phyloP scores from a whole-genome alignment of 495 filamentous ascomycete genomes.

The Trichoderma virens region DNA sequence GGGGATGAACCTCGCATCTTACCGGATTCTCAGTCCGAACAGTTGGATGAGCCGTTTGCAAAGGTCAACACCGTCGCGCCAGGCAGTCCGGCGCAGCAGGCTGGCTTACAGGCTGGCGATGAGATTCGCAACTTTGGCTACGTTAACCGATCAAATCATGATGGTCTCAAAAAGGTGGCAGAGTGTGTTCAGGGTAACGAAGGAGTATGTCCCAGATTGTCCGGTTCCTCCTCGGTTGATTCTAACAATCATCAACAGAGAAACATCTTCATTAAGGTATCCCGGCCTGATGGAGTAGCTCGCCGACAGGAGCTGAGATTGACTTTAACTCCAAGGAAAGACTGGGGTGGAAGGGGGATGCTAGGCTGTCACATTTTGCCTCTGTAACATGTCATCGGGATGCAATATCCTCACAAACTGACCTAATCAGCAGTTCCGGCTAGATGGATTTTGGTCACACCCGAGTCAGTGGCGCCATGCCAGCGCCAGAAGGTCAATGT shows the following conservation, averaged over 20 bases:
- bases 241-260: slow-evolving; percentile 37
- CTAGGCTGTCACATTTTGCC: slow-evolving; percentile 85
- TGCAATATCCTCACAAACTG: background rate
- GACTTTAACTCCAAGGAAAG: slow-evolving; percentile 60
- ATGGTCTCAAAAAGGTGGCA: slow-evolving; percentile 73
- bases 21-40: slow-evolving; percentile 30
- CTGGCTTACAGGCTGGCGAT: slow-evolving; percentile 81
- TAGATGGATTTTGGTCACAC: too few relatives aligned
- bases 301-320: slow-evolving; percentile 53
- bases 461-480: too few relatives aligned
- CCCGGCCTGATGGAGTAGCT: slow-evolving; percentile 38
- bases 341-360: slow-evolving; percentile 85
- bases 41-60: slow-evolving; percentile 69
- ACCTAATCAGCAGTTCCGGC: background rate
- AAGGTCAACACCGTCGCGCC: slow-evolving; percentile 77
- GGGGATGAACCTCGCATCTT: slow-evolving; percentile 11
- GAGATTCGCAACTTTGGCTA: slow-evolving; percentile 74
- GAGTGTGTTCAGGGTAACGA: slow-evolving; percentile 81
- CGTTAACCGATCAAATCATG: slow-evolving; percentile 75
- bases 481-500: too few relatives aligned
- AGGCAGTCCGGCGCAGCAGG: slow-evolving; percentile 73
- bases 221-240: slow-evolving; percentile 10
- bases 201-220: slow-evolving; percentile 56
- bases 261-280: slow-evolving; percentile 62
- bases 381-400: slow-evolving; percentile 32